Evolutionary conservation across 352 stramenopile species (phyloP).

Genomic region (Phytophthora boehmeriae): DNA sequence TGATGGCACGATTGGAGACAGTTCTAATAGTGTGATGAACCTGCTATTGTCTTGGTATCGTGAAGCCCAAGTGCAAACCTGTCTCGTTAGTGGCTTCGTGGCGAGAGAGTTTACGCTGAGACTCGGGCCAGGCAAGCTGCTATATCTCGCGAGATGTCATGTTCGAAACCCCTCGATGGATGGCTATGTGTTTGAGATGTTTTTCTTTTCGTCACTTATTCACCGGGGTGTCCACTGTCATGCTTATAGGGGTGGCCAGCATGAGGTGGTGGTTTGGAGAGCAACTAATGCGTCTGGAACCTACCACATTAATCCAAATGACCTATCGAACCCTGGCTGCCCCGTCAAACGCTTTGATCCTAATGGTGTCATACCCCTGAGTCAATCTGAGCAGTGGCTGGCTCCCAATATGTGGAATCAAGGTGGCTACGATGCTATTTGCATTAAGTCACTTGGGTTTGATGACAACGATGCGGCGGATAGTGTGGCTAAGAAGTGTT

Average conservation of each 20-base stretch:
- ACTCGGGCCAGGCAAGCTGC: neutral
- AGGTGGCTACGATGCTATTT: neutral
- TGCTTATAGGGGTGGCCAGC: no score
- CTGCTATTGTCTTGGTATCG: conserved; percentile 20
- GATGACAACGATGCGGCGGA: neutral
- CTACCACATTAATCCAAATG: no score
- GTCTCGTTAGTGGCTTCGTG: neutral
- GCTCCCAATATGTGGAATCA: neutral
- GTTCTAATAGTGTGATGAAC: conserved; percentile 1
- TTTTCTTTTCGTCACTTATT: conserved; percentile 3
- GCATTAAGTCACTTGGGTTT: neutral
- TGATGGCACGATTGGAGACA: neutral
- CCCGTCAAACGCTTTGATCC: neutral
- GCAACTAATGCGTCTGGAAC: no score
- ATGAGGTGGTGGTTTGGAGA: no score
- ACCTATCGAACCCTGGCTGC: no score
- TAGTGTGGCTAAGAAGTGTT: neutral
- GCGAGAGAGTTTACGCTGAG: neutral
- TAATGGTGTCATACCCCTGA: neutral
- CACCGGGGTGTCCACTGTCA: neutral
- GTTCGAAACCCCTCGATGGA: conserved; percentile 1
- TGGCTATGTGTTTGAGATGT: conserved; percentile 2
- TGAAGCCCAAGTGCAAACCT: neutral
- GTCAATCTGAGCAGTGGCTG: neutral
- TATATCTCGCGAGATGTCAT: neutral